These are phyloP conservation scores for Cicer cuneatum DNA, from an alignment of 306 rosid species.

Conservation along the genomic window DNA sequence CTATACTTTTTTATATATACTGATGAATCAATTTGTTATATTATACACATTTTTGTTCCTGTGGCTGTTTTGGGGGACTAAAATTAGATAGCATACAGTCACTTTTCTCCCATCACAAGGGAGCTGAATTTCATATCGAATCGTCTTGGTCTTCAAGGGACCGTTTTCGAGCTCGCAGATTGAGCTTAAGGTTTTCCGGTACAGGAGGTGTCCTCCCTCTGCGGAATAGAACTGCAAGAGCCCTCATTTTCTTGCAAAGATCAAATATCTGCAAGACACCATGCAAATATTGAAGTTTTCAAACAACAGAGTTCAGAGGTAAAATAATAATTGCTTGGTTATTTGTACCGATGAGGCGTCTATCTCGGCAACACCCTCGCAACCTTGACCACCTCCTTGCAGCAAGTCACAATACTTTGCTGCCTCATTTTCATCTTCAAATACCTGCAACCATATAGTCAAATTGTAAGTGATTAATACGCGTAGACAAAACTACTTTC, in stretches of 20 bases:
- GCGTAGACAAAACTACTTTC: slow-evolving; percentile 19
- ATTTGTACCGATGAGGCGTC: slow-evolving; percentile 90
- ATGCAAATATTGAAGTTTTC: slow-evolving; percentile 16
- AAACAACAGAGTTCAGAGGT: slow-evolving; percentile 8
- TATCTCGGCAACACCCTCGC: slow-evolving; percentile 98
- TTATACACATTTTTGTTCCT: slow-evolving; percentile 36
- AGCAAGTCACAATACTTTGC: slow-evolving; percentile 85
- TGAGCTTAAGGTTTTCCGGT: slow-evolving; percentile 87
- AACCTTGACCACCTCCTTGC: slow-evolving; percentile 91
- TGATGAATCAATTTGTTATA: slow-evolving; percentile 44
- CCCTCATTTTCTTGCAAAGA: slow-evolving; percentile 89
- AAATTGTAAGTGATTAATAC: slow-evolving; percentile 33
- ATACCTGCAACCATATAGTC: slow-evolving; percentile 59
- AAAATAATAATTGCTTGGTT: slow-evolving; percentile 33
- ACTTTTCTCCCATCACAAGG: slow-evolving; percentile 38
- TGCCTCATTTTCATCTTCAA: slow-evolving; percentile 96
- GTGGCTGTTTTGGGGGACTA: slow-evolving; percentile 1
- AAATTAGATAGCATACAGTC: slow-evolving; percentile 30
- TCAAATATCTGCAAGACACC: slow-evolving; percentile 69
- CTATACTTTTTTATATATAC: slow-evolving; percentile 39
- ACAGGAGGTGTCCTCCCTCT: slow-evolving; percentile 92
- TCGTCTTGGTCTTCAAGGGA: slow-evolving; percentile 94
- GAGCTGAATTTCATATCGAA: slow-evolving; percentile 52
- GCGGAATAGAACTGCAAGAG: slow-evolving; percentile 92
- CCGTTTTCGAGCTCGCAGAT: slow-evolving; percentile 77